phyloP scores from a whole-genome alignment of 2,329 filamentous ascomycete species.

The Phoma sp. region DNA sequence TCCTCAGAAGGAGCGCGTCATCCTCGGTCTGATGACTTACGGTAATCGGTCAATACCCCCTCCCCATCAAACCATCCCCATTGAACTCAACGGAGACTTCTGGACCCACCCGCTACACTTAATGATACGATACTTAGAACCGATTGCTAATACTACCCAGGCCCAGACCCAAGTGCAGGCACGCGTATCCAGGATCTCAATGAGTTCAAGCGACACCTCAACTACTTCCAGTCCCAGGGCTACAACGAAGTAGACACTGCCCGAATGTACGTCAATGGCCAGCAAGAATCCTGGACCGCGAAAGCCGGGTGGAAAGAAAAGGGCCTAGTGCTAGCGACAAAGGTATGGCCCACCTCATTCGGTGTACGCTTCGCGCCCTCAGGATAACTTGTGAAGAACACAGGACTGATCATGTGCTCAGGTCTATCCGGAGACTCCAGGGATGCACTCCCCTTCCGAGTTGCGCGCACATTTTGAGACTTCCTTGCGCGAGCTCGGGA shows the following conservation, averaged over 20 bases:
- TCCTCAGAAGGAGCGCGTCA: not conserved
- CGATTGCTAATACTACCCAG: too few species aligned
- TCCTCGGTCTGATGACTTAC: slow-evolving; percentile 1
- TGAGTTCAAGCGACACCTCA: slow-evolving; percentile 73
- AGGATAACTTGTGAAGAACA: too few species aligned
- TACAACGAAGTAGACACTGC: slow-evolving; percentile 87
- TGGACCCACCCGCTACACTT: too few species aligned
- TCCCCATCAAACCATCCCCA: too few species aligned
- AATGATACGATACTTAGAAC: too few species aligned
- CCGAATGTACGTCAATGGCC: slow-evolving; percentile 70
- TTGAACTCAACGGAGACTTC: too few species aligned
- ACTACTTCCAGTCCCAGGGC: slow-evolving; percentile 74
- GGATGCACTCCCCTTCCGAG: not conserved
- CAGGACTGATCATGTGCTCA: too few species aligned
- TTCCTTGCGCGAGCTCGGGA: not conserved
- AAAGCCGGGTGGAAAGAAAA: slow-evolving; percentile 78
- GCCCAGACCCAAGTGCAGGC: slow-evolving; percentile 50
- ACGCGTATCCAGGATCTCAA: slow-evolving; percentile 72
- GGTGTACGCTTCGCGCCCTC: not conserved
- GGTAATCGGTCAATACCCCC: not conserved
- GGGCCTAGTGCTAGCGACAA: slow-evolving; percentile 79
- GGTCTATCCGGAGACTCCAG: not conserved
- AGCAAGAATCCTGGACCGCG: slow-evolving; percentile 78
- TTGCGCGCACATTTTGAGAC: not conserved
- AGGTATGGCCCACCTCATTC: slow-evolving; percentile 62